Base-by-base conservation (phyloP, 2,329 filamentous ascomycete genomes). In the Colletotrichum eleusines region DNA sequence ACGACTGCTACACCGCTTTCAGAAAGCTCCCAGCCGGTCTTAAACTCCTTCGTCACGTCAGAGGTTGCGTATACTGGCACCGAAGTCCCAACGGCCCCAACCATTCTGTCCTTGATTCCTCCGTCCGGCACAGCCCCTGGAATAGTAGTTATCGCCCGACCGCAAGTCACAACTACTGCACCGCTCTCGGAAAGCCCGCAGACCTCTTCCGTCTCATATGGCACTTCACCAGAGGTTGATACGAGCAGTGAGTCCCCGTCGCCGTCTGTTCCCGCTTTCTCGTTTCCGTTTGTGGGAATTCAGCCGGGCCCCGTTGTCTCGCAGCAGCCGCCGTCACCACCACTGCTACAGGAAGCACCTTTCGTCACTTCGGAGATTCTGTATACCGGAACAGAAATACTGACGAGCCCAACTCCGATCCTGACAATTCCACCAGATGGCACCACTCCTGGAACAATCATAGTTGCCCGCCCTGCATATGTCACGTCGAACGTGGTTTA, bases 401-500 rank as follows among this genome's bases (percentile, higher is more conserved):
- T 61, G 14, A 20, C 28, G 1, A 26, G 42, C 26, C 63, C 63
- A 4, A 59, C 44, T 1, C 33, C 44, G 2, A 62, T 69, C 2
- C 42, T 53, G 12, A 72, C 72, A 16, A 59, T 69, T 1, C 33
- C 31, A 2, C 62, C 65, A 26, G 44, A 20, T 2, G 64, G 48
- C 2, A 66, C 73, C 9, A 16, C 6, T 4, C 67, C 73, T 5
- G 71, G 73, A 3, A 72, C 71, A 0, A 58, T 68, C 0, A 64
- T 73, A 26, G 23, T 72, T 5, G 57, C 65, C 3, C 44, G 46
- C 18, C 64, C 71, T 5, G 61, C 35, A 2, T 74, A 58, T 50
- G 60, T 69, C 14, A 73, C 70, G 5, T 61, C 72, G 8, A 58
- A 60, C 12, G 63, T 50, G 2, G 65, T 58, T 54, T 44, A 60